Base-by-base conservation (phyloP, 495 filamentous ascomycete species). In the Penicillium turbatum region DNA sequence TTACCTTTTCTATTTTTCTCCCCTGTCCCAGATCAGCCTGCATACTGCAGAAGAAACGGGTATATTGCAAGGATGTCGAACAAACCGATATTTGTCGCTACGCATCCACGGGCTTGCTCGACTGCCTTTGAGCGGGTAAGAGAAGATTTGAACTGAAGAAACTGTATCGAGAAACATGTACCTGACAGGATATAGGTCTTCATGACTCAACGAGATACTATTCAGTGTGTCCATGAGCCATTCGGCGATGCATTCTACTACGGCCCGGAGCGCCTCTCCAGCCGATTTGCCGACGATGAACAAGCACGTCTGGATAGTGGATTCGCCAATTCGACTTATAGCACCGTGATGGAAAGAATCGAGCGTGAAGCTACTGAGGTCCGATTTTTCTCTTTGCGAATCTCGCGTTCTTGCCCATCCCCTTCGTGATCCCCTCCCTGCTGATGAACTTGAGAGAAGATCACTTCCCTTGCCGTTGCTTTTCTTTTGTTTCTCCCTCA, bases 211-310 rank as follows among this genome's bases (percentile, higher is more conserved):
- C 75, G 77, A 24, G 86, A 92, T 55, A 86, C 77, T 21, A 79
- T 98, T 27, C 74, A 82, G 56, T 95, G 90, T 67, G 71, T 92
- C 58, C 93, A 98, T 66, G 93, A 98, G 69, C 93, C 93, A 1
- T 97, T 97, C 61, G 93, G 93, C 13, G 93, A 98, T 66, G 88
- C 91, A 51, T 98, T 89, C 71, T 97, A 98, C 72, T 97, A 85
- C 62, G 92, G 92, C 21, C 90, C 91, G 0, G 93, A 98, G 71
- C 77, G 90, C 38, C 78, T 97, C 51, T 85, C 85, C 60, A 70
- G 78, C 35, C 77, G 92, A 59, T 98, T 86, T 57, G 84, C 82
- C 49, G 63, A 86, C 26, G 88, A 97, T 62, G 82, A 86, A 64
- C 71, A 82, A 54, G 82, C 73, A 16, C 80, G 93, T 54, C 51